Percentiles rank a stretch among this genome's conserved stretches.
phyloP scores from a whole-genome alignment of 352 stramenopile genomes.

The Pythium sukuiense region DNA sequence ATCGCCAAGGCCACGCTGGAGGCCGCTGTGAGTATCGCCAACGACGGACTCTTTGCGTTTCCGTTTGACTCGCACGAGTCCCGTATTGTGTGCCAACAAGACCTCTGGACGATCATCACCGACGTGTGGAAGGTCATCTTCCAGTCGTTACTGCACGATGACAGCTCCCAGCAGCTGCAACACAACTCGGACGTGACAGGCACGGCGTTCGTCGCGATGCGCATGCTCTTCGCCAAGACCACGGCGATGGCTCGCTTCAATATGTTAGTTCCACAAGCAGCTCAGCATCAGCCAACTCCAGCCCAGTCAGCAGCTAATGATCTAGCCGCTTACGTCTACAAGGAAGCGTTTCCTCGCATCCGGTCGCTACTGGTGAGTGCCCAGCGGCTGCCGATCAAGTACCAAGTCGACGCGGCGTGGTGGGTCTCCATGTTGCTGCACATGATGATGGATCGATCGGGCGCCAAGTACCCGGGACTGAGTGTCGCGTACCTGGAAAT shows the following conservation, averaged over 20 bases:
- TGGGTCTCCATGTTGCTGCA: constrained; percentile 78
- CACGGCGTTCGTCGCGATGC: constrained; percentile 58
- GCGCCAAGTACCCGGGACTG: constrained; percentile 57
- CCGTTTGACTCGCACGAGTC: constrained; percentile 85
- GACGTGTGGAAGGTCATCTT: constrained; percentile 86
- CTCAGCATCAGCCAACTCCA: background rate
- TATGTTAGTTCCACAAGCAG: constrained; percentile 33
- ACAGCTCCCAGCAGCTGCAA: constrained; percentile 11
- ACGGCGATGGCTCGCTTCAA: constrained; percentile 35
- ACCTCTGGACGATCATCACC: constrained; percentile 68
- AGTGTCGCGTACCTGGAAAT: constrained; percentile 74
- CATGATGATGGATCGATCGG: constrained; percentile 83
- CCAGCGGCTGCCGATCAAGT: constrained; percentile 50
- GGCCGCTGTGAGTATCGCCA: constrained; percentile 47
- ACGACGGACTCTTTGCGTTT: constrained; percentile 63
- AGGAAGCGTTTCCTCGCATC: constrained; percentile 62
- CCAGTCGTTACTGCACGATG: constrained; percentile 44
- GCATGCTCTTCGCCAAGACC: constrained; percentile 55
- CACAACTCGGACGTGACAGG: constrained; percentile 31
- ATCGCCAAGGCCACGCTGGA: constrained; percentile 55
- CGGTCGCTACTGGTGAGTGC: constrained; percentile 42
- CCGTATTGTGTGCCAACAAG: constrained; percentile 78
- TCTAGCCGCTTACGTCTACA: constrained; percentile 60
- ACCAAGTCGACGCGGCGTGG: constrained; percentile 56
- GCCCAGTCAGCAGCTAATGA: constrained; percentile 62